A percentile compares a stretch with the other conserved stretches of the same genome.
Evolutionary conservation across 306 rosid genomes (phyloP).

Genomic region (Ammopiptanthus mongolicus): DNA sequence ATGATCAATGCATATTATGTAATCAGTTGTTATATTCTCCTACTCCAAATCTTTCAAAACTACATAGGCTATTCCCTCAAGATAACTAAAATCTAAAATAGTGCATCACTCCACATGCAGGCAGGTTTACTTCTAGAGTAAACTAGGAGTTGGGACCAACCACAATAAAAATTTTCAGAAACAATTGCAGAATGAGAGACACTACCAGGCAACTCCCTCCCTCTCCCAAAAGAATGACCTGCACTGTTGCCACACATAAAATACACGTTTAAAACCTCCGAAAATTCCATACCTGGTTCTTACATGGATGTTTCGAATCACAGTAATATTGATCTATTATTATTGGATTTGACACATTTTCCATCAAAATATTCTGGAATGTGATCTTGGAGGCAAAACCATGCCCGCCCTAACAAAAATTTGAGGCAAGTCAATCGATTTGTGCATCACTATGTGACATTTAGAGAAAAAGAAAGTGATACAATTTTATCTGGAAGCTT

Average conservation of each 20-base stretch:
- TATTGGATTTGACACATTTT: slow-evolving; percentile 82
- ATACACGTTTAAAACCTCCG: background rate
- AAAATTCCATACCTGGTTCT: slow-evolving; percentile 57
- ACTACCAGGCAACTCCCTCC: background rate
- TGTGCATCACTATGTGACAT: background rate
- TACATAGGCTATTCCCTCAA: background rate
- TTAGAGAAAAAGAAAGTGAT: background rate
- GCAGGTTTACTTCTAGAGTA: background rate
- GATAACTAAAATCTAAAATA: background rate
- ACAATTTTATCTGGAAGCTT: background rate
- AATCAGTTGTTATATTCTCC: background rate
- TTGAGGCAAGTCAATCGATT: background rate
- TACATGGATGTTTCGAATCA: slow-evolving; percentile 58
- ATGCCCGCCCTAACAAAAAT: slow-evolving; percentile 61
- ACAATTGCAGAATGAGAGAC: background rate
- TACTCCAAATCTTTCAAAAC: background rate
- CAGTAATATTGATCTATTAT: slow-evolving; percentile 84
- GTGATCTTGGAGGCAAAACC: slow-evolving; percentile 64
- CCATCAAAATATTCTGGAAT: slow-evolving; percentile 71
- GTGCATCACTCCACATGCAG: background rate
- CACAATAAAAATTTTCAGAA: background rate
- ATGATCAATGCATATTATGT: background rate
- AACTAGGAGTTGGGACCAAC: background rate
- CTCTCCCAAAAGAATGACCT: background rate
- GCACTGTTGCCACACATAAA: background rate